These are phyloP conservation scores for Nemania sp. DNA, from an alignment of 2,329 filamentous ascomycete species.

Conservation along the genomic window DNA sequence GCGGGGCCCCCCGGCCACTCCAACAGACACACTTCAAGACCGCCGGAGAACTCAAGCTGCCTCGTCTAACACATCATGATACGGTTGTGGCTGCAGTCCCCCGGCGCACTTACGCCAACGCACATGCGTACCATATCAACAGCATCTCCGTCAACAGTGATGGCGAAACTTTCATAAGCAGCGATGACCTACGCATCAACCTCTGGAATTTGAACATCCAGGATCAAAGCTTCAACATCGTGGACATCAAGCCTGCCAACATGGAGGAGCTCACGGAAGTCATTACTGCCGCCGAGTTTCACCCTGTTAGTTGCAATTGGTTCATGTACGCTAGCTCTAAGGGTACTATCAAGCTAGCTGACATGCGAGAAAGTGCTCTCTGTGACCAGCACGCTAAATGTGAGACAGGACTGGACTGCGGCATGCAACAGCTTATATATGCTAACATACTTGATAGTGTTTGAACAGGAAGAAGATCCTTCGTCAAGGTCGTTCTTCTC, in stretches of 20 bases:
- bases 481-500: constrained; percentile 98
- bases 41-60: constrained; percentile 87
- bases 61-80: constrained; percentile 96
- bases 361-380: constrained; percentile 96
- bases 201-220: constrained; percentile 99
- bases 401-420: constrained; percentile 59
- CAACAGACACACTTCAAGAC: constrained; percentile 81
- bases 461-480: constrained; percentile 98
- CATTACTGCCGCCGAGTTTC: constrained; percentile 97
- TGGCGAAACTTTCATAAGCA: constrained; percentile 99
- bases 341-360: constrained; percentile 97
- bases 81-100: constrained; percentile 97
- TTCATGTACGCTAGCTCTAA: constrained; percentile 99
- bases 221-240: constrained; percentile 99
- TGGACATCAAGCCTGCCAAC: constrained; percentile 99
- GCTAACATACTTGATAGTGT: constrained; percentile 70
- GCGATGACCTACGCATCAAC: constrained; percentile 97
- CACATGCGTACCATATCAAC: constrained; percentile 99
- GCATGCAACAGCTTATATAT: constrained; percentile 14
- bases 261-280: constrained; percentile 99
- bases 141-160: constrained; percentile 99
- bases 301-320: constrained; percentile 97
- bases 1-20: constrained; percentile 79
- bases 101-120: constrained; percentile 95
- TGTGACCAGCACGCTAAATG: constrained; percentile 97